A percentile compares a stretch with the other conserved stretches of the same genome.
These are phyloP conservation scores for Petunia axillaris DNA, from an alignment of 257 asterid species.

Conservation along the genomic window DNA sequence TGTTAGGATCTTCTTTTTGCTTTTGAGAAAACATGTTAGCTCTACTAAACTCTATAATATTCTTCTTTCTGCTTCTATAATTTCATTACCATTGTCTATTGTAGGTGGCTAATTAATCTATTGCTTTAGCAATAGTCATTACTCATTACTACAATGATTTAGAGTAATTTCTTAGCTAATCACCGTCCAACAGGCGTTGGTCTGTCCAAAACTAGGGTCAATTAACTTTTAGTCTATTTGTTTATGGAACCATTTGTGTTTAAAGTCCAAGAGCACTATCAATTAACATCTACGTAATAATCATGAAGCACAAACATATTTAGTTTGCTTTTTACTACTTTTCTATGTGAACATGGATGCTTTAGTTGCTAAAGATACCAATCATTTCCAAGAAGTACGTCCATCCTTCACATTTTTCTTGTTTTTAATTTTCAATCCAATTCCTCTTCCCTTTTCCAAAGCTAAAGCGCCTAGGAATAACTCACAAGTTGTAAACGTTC, in stretches of 20 bases:
- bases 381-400: background rate
- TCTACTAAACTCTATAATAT: background rate
- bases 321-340: background rate
- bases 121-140: background rate
- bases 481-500: background rate
- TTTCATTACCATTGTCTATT: constrained; percentile 1
- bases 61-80: background rate
- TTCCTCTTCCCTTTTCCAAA: background rate
- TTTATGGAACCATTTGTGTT: background rate
- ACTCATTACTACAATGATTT: background rate
- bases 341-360: background rate
- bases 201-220: background rate
- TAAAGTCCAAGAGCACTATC: background rate
- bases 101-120: background rate
- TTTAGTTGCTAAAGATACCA: background rate
- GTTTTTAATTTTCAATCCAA: background rate
- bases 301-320: no score
- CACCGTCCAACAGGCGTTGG: background rate
- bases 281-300: background rate
- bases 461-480: background rate
- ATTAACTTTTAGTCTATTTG: background rate
- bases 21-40: background rate
- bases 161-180: no score
- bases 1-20: background rate
- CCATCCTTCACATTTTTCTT: background rate